phyloP scores from a whole-genome alignment of 2,329 filamentous ascomycete genomes.

The Trichoderma atroviride region DNA sequence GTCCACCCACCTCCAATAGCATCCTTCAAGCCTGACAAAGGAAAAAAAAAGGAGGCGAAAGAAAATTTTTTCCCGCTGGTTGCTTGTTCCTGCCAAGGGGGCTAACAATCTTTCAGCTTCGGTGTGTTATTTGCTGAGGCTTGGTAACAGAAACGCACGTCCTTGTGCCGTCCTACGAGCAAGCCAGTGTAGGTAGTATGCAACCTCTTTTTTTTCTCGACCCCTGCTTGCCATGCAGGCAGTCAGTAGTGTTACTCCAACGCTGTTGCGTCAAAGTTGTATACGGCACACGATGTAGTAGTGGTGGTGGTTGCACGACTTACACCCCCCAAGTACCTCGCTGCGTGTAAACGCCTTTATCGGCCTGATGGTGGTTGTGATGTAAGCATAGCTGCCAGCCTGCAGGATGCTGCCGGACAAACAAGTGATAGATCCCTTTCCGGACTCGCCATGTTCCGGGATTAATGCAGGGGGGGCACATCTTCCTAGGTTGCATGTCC shows the following conservation, averaged over 20 bases:
- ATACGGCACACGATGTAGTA: background rate
- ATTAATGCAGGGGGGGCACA: conserved; percentile 6
- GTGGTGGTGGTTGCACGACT: background rate
- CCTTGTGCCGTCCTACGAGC: background rate
- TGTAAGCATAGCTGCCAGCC: background rate
- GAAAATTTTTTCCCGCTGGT: background rate
- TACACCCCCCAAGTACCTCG: background rate
- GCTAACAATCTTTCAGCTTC: background rate
- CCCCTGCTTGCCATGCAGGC: background rate
- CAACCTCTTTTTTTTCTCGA: conserved; percentile 10
- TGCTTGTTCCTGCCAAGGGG: conserved; percentile 6
- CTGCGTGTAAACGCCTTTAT: background rate
- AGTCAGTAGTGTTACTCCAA: background rate
- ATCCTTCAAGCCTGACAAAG: background rate
- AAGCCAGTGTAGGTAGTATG: background rate
- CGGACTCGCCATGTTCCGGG: background rate
- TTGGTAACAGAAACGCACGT: background rate
- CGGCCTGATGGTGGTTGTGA: background rate
- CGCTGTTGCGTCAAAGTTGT: background rate
- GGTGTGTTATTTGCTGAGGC: conserved; percentile 6
- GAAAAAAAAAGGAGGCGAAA: conserved; percentile 16
- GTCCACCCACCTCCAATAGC: background rate
- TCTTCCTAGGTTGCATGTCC: background rate
- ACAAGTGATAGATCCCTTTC: conserved; percentile 3
- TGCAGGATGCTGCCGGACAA: background rate